Evolutionary conservation across 371 early-diverging fungal genomes (phyloP).

Genomic region (Encephalitozoon hellem): DNA sequence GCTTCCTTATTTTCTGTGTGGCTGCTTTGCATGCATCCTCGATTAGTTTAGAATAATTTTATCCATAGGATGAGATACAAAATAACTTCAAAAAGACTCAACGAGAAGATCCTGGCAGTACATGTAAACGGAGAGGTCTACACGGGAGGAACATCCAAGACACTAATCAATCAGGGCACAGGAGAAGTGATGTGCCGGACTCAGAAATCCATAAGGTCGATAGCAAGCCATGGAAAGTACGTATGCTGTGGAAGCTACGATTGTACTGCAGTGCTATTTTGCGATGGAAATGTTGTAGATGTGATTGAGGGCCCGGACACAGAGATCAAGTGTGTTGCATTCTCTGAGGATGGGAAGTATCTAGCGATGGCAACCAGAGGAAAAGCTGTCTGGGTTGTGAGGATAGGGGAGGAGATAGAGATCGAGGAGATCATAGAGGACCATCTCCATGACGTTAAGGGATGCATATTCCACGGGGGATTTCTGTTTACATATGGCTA

Average conservation of each 20-base stretch:
- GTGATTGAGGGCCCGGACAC: constrained; percentile 59
- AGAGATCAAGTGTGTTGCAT: constrained; percentile 50
- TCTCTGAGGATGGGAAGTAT: constrained; percentile 14
- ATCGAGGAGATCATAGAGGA: constrained; percentile 56
- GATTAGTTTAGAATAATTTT: neutral
- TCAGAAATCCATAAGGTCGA: constrained; percentile 30
- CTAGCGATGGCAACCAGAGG: constrained; percentile 53
- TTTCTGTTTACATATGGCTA: constrained; percentile 53
- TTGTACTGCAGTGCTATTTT: constrained; percentile 36
- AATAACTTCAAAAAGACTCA: neutral
- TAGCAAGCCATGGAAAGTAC: constrained; percentile 6
- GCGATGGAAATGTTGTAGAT: constrained; percentile 29
- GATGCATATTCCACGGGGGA: constrained; percentile 29
- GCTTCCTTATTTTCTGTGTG: neutral
- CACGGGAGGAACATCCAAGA: constrained; percentile 22
- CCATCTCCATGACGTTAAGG: constrained; percentile 58
- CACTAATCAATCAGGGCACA: neutral
- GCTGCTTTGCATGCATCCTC: neutral
- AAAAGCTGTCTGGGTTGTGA: constrained; percentile 50
- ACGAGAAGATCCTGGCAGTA: constrained; percentile 25
- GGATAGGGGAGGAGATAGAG: constrained; percentile 31
- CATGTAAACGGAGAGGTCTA: constrained; percentile 3
- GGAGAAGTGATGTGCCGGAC: constrained; percentile 10
- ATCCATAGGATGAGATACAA: neutral
- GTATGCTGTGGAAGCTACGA: constrained; percentile 36